Base-by-base conservation (phyloP, 345 rosid genomes). In the Erodium maritimum region DNA sequence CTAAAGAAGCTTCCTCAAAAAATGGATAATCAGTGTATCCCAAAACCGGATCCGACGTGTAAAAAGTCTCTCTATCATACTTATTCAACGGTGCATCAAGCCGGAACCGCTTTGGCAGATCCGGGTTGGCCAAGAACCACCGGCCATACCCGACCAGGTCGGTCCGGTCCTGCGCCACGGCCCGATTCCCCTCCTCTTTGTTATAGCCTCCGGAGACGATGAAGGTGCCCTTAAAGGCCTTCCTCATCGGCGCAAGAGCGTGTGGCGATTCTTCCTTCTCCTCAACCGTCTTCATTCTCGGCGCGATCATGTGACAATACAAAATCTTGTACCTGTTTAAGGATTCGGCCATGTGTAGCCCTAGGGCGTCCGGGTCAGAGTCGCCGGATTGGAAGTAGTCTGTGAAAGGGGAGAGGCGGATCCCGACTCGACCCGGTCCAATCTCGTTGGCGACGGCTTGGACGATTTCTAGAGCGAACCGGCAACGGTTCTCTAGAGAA, bases 11-110 rank as follows among this genome's bases (percentile, higher is more conserved):
- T 13, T 55, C 67, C 17, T 23, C 33, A 17, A 58, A 45, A 19
- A 65, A 65, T 17, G 69, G 69, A 59, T 65, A 58, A 9, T 65
- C 58, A 5, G 58, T 65, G 57, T 57, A 57, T 5, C 68, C 42
- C 9, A n/a, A 45, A 9, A 45, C 58, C 4, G 69, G 63, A 52
- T 65, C 69, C 1, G 21, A 48, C 5, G 5, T 59, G 22, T 59
- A 58, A 56, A 65, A 65, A 0, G 63, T 65, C 6, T 53, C 34
- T 6, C 46, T 37, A 13, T 52, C 23, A 19, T 59, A 59, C 45
- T 52, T 53, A 34, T 65, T 65, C 8, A 59, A 42, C 3, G 54
- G 58, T 17, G 59, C 59, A 1, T 59, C 21, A 33, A 58, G 29
- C 53, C 42, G 19, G 54, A 59, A 65, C 51, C 69, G 19, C 14